A percentile compares a stretch with the other conserved stretches of the same genome.
Evolutionary conservation across 106 monocot genomes (phyloP).

Genomic region (Dactylorhiza incarnata): DNA sequence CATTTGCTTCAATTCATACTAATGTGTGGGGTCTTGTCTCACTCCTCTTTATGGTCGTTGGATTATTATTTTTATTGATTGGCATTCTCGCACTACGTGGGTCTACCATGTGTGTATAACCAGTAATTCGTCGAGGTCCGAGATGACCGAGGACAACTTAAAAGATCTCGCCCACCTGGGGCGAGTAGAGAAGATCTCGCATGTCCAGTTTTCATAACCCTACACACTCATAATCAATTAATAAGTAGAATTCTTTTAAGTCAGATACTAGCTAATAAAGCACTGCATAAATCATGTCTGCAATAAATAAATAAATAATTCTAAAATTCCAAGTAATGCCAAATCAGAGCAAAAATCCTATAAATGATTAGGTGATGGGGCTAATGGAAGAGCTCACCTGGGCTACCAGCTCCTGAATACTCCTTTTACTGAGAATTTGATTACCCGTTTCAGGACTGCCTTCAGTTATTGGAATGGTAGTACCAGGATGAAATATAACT

Average conservation of each 20-base stretch:
- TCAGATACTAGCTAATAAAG: background rate
- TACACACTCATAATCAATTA: conserved; percentile 3
- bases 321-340: background rate
- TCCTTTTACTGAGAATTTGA: conserved; percentile 65
- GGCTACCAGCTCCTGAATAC: conserved; percentile 62
- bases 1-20: too few relatives aligned
- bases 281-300: background rate
- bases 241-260: background rate
- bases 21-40: too few relatives aligned
- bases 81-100: too few relatives aligned
- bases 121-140: too few relatives aligned
- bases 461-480: conserved; percentile 12
- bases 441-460: conserved; percentile 33
- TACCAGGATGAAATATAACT: conserved; percentile 21
- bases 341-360: background rate
- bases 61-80: too few relatives aligned
- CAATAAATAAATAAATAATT: background rate
- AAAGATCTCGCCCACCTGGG: too few relatives aligned
- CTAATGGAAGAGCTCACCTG: conserved; percentile 34
- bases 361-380: background rate
- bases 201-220: background rate
- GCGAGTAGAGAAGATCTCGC: too few relatives aligned
- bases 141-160: too few relatives aligned
- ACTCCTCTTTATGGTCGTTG: too few relatives aligned
- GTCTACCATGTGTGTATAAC: too few relatives aligned